A percentile compares a stretch with the other conserved stretches of the same genome.
Evolutionary conservation across 75 land plant genomes (phyloP).

Genomic region (Selaginella moellendorffii): DNA sequence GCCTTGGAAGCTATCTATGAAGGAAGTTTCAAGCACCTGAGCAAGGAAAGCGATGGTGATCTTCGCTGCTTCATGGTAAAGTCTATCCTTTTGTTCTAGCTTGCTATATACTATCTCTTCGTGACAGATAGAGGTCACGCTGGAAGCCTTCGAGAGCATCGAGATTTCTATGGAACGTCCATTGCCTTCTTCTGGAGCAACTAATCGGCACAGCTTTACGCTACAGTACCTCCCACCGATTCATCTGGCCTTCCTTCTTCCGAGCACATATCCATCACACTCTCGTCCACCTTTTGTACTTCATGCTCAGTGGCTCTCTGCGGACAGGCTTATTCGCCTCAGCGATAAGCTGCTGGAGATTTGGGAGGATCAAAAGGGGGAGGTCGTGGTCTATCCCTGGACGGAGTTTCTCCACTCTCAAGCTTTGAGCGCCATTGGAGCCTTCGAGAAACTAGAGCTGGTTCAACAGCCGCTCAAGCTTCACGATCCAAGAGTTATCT

Average conservation of each 20-base stretch:
- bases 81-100: too few species aligned
- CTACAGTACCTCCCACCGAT: conserved; percentile 60
- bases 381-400: conserved; percentile 71
- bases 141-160: too few species aligned
- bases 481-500: conserved; percentile 47
- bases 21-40: too few species aligned
- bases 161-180: too few species aligned
- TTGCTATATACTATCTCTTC: too few species aligned
- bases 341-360: conserved; percentile 47
- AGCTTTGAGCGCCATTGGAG: conserved; percentile 44
- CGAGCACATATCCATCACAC: conserved; percentile 65
- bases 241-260: conserved; percentile 48
- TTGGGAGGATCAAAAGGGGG: conserved; percentile 47
- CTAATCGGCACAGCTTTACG: too few species aligned
- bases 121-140: too few species aligned
- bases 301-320: conserved; percentile 46
- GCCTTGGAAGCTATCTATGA: too few species aligned
- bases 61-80: too few species aligned
- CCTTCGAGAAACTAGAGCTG: conserved; percentile 35
- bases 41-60: too few species aligned
- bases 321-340: conserved; percentile 35
- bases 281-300: conserved; percentile 49
- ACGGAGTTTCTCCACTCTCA: conserved; percentile 49
- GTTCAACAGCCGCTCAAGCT: conserved; percentile 13
- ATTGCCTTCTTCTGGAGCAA: too few species aligned